phyloP scores from a whole-genome alignment of 768 basidiomycete genomes.

The Cystobasidium tubakii region DNA sequence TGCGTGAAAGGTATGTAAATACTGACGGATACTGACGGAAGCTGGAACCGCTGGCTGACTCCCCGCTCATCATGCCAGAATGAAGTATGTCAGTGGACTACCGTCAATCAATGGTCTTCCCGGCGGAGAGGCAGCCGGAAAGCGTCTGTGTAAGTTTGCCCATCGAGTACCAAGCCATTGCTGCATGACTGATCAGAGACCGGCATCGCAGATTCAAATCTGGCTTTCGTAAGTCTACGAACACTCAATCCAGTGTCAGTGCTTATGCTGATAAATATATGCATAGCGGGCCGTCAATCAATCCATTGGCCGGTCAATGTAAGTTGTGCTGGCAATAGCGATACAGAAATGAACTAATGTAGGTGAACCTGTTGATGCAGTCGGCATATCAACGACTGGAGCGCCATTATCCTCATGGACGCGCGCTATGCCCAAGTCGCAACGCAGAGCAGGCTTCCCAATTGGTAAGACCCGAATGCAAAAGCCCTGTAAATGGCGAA shows the following conservation, averaged over 20 bases:
- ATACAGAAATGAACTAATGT: background rate
- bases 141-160: slow-evolving; percentile 76
- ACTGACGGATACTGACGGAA: no score
- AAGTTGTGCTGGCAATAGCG: background rate
- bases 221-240: slow-evolving; percentile 37
- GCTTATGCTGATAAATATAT: background rate
- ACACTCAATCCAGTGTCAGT: slow-evolving; percentile 37
- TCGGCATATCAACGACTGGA: slow-evolving; percentile 85
- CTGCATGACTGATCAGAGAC: slow-evolving; percentile 51
- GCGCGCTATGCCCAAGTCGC: slow-evolving; percentile 65
- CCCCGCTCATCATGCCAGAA: slow-evolving; percentile 49
- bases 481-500: background rate
- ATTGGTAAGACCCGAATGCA: slow-evolving; percentile 55
- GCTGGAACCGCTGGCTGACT: no score
- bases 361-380: slow-evolving; percentile 57
- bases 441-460: slow-evolving; percentile 74
- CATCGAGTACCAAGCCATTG: background rate
- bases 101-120: slow-evolving; percentile 48
- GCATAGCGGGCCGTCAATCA: slow-evolving; percentile 74
- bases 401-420: slow-evolving; percentile 80
- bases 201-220: slow-evolving; percentile 58
- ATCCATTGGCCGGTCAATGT: slow-evolving; percentile 67
- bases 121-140: slow-evolving; percentile 62
- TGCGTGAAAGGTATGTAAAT: slow-evolving; percentile 61
- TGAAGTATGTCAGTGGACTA: slow-evolving; percentile 72